A percentile compares a stretch with the other conserved stretches of the same genome.
Conservation (phyloP, 2,329 filamentous ascomycete genomes). For the Sclerotinia glacialis region DNA sequence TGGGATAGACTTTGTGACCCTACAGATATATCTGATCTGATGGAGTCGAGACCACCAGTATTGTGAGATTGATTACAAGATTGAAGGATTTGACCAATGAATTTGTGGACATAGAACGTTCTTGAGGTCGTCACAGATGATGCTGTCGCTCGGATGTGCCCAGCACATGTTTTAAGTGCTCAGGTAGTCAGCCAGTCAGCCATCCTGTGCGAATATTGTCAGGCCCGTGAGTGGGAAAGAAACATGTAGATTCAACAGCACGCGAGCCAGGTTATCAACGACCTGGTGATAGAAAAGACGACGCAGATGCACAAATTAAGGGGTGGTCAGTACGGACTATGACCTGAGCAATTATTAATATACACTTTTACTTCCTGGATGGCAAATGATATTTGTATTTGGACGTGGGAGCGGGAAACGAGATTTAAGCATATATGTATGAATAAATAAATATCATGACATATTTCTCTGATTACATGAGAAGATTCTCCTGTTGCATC, state of each 20-base stretch:
- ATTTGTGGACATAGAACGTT: background rate
- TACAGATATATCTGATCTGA: background rate
- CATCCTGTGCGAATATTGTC: background rate
- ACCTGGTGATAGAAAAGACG: background rate
- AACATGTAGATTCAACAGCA: background rate
- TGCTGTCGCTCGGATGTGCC: rapidly evolving
- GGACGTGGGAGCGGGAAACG: no score
- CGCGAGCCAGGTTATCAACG: background rate
- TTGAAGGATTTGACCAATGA: background rate
- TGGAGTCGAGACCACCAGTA: rapidly evolving
- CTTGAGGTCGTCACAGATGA: slow-evolving; percentile 1
- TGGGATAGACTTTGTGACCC: background rate
- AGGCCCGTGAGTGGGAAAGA: background rate
- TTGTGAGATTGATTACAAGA: background rate
- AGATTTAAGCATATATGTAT: background rate
- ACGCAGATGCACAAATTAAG: background rate
- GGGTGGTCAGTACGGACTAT: background rate
- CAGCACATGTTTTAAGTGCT: background rate
- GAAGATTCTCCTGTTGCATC: background rate
- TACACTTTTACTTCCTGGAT: background rate
- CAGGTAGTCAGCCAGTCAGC: background rate
- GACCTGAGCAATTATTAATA: background rate
- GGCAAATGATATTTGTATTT: background rate
- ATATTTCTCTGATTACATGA: background rate
- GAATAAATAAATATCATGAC: background rate